Evolutionary conservation across 2,329 filamentous ascomycete species (phyloP).

Genomic region (Daldinia sp.): DNA sequence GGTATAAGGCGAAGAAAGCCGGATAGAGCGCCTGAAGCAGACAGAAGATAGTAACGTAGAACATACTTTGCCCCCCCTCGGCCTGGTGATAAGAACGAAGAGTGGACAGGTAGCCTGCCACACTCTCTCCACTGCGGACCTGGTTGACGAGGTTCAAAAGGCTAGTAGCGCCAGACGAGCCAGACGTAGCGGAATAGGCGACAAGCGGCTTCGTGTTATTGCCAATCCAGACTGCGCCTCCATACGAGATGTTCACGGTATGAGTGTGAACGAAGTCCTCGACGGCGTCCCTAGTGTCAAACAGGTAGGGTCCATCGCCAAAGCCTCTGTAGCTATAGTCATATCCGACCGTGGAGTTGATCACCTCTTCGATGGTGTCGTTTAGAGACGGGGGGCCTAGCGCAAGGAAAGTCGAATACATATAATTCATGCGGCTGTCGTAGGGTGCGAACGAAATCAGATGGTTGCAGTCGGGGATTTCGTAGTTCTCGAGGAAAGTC

Average conservation of each 20-base stretch:
- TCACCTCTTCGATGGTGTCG: slow-evolving; percentile 22
- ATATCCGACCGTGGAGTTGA: slow-evolving; percentile 13
- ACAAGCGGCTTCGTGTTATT: slow-evolving; percentile 40
- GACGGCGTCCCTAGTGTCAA: slow-evolving; percentile 36
- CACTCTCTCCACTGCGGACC: slow-evolving; percentile 35
- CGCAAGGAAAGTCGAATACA: slow-evolving; percentile 12
- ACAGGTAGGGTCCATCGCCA: slow-evolving; percentile 28
- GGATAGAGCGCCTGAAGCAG: slow-evolving; percentile 69
- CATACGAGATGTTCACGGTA: slow-evolving; percentile 29
- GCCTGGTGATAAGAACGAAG: slow-evolving; percentile 39
- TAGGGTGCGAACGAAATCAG: slow-evolving; percentile 28
- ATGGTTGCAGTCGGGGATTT: slow-evolving; percentile 38
- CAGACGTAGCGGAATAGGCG: slow-evolving; percentile 27
- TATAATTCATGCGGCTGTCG: slow-evolving; percentile 10
- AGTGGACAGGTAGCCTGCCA: slow-evolving; percentile 29
- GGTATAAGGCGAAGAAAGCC: slow-evolving; percentile 75
- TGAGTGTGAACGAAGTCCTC: slow-evolving; percentile 37
- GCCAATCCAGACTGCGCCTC: slow-evolving; percentile 42
- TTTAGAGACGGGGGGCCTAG: slow-evolving; percentile 39
- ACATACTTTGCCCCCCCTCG: slow-evolving; percentile 40
- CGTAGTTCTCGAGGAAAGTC: slow-evolving; percentile 38
- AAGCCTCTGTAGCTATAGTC: neutral
- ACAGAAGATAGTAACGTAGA: slow-evolving; percentile 48
- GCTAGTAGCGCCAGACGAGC: neutral
- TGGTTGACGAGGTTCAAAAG: slow-evolving; percentile 44